Conservation (phyloP, 495 filamentous ascomycete genomes). For the Penicillium cinerascens region DNA sequence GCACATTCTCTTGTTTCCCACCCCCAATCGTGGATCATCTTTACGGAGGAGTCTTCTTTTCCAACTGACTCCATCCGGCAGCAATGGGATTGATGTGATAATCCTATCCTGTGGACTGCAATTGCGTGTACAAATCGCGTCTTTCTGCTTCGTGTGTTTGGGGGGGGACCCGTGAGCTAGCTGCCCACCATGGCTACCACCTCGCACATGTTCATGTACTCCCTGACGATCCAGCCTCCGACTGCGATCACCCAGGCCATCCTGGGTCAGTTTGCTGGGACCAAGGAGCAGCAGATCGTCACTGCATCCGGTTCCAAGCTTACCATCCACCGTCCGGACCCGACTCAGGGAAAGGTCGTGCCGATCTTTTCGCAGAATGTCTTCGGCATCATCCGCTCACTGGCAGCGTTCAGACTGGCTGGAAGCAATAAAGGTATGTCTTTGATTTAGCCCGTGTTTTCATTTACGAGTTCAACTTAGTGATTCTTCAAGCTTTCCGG, state of each 20-base stretch:
- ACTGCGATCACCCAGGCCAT: constrained; percentile 86
- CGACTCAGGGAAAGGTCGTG: constrained; percentile 76
- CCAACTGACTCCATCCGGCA: constrained; percentile 22
- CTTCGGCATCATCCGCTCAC: constrained; percentile 86
- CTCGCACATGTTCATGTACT: constrained; percentile 97
- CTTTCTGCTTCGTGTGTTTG: constrained; percentile 14
- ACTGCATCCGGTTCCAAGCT: constrained; percentile 88
- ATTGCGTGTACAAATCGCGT: constrained; percentile 23
- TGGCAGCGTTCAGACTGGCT: constrained; percentile 85
- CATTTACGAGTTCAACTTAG: constrained; percentile 72
- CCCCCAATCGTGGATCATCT: not conserved
- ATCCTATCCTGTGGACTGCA: constrained; percentile 30
- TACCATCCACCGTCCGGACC: constrained; percentile 81
- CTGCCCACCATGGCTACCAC: constrained; percentile 84
- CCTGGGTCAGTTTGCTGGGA: constrained; percentile 89
- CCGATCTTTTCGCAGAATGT: constrained; percentile 87
- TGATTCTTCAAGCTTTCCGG: constrained; percentile 80
- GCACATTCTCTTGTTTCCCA: constrained; percentile 1
- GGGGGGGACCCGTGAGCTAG: constrained; percentile 15
- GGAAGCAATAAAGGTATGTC: constrained; percentile 95
- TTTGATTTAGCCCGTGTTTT: constrained; percentile 31
- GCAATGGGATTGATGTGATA: constrained; percentile 42
- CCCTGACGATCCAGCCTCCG: constrained; percentile 86
- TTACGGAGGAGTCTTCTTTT: constrained; percentile 11
- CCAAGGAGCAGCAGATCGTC: constrained; percentile 94